Evolutionary conservation across 306 rosid genomes (phyloP).

Genomic region (Rosa rugosa): DNA sequence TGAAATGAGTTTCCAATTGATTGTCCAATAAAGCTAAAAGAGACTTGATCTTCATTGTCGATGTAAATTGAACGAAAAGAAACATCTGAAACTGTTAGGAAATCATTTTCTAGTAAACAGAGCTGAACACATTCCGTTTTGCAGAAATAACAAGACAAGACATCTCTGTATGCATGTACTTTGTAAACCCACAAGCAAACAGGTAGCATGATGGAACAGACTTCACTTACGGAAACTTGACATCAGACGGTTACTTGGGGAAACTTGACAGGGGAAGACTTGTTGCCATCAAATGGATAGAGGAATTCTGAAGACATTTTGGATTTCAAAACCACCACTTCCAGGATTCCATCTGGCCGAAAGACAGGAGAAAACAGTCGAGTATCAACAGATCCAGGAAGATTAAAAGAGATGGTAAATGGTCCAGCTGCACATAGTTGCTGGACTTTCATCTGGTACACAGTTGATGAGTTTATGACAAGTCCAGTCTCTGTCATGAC

Average conservation of each 20-base stretch:
- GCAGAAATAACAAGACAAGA: not conserved
- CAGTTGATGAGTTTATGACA: conserved; percentile 30
- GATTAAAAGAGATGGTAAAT: conserved; percentile 44
- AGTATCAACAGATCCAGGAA: conserved; percentile 62
- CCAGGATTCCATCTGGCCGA: conserved; percentile 52
- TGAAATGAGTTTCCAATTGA: not conserved
- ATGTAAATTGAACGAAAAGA: not conserved
- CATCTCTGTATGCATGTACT: not conserved
- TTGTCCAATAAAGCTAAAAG: not conserved
- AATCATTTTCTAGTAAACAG: not conserved
- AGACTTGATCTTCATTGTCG: not conserved
- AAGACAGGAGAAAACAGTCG: conserved; percentile 49
- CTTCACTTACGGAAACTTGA: not conserved
- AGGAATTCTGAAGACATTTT: conserved; percentile 11
- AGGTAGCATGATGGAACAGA: not conserved
- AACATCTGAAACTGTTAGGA: not conserved
- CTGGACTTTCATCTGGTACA: conserved; percentile 47
- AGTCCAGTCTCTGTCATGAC: conserved; percentile 40
- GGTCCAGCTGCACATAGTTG: conserved; percentile 53
- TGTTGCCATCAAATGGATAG: not conserved
- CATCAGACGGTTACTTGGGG: not conserved
- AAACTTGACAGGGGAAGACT: not conserved
- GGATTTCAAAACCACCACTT: conserved; percentile 44
- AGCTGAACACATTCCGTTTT: not conserved
- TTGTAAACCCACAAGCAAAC: not conserved